phyloP scores from a whole-genome alignment of 352 stramenopile species.

The Pythium biforme region DNA sequence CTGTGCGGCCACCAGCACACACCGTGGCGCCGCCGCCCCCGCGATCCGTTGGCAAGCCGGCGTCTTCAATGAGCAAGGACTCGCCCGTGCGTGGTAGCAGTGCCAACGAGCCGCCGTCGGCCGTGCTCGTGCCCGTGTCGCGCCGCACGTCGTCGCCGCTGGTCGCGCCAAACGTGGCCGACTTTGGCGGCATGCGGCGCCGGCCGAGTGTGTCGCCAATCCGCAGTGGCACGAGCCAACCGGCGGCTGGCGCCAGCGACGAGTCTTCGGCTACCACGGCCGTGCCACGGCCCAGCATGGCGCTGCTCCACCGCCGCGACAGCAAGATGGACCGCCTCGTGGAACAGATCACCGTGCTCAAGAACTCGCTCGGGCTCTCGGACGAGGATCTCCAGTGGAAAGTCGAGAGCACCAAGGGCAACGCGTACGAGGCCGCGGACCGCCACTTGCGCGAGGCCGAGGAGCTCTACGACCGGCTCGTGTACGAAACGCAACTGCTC shows the following conservation, averaged over 20 bases:
- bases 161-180: constrained; percentile 27
- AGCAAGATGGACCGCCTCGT: constrained; percentile 64
- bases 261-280: neutral
- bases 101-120: constrained; percentile 2
- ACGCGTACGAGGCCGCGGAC: constrained; percentile 67
- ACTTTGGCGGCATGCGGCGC: constrained; percentile 36
- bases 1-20: neutral
- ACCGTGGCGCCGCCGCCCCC: neutral
- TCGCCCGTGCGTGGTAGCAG: neutral
- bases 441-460: constrained; percentile 49
- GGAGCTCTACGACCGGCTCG: constrained; percentile 64
- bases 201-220: constrained; percentile 61
- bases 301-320: constrained; percentile 35
- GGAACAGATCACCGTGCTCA: constrained; percentile 74
- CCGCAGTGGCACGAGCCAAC: constrained; percentile 7
- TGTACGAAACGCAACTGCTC: constrained; percentile 63
- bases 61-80: constrained; percentile 13
- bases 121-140: constrained; percentile 59
- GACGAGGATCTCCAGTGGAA: constrained; percentile 82
- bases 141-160: constrained; percentile 56
- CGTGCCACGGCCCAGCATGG: constrained; percentile 1
- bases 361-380: constrained; percentile 65
- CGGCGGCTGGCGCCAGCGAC: neutral
- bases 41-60: constrained; percentile 12
- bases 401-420: constrained; percentile 70